These are phyloP conservation scores for Plicaturopsis crispa DNA, from an alignment of 768 basidiomycete genomes.

Conservation along the genomic window DNA sequence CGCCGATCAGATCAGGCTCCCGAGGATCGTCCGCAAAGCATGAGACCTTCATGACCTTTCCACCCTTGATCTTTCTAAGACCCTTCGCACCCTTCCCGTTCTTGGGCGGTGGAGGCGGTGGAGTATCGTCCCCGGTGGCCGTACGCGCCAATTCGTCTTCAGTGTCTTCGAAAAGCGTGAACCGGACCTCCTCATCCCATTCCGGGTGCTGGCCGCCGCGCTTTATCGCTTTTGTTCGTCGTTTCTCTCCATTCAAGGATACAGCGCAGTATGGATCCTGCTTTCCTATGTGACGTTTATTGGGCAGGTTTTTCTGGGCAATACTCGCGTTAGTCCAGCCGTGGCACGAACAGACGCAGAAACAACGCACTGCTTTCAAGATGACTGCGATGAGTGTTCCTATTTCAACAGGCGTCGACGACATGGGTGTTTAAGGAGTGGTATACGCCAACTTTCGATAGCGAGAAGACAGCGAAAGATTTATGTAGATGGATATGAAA, in stretches of 20 bases:
- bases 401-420: slow-evolving; percentile 62
- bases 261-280: slow-evolving; percentile 94
- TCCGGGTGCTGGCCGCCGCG: slow-evolving; percentile 97
- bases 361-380: slow-evolving; percentile 79
- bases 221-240: slow-evolving; percentile 88
- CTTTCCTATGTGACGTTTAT: slow-evolving; percentile 90
- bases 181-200: slow-evolving; percentile 98
- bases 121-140: slow-evolving; percentile 33
- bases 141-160: slow-evolving; percentile 43
- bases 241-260: slow-evolving; percentile 71
- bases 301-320: slow-evolving; percentile 75
- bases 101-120: slow-evolving; percentile 69
- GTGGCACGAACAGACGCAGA: too few species aligned
- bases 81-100: slow-evolving; percentile 34
- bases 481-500: too few species aligned
- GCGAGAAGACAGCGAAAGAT: too few species aligned
- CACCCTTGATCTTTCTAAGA: slow-evolving; percentile 54
- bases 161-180: slow-evolving; percentile 76
- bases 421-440: slow-evolving; percentile 40
- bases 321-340: too few species aligned
- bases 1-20: slow-evolving; percentile 95
- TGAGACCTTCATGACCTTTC: slow-evolving; percentile 67
- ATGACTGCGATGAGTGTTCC: slow-evolving; percentile 93
- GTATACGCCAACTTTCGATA: too few species aligned
- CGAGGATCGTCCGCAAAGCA: slow-evolving; percentile 94